Conservation (phyloP, 73 alveolate genomes). For the Tetrahymena thermophila region DNA sequence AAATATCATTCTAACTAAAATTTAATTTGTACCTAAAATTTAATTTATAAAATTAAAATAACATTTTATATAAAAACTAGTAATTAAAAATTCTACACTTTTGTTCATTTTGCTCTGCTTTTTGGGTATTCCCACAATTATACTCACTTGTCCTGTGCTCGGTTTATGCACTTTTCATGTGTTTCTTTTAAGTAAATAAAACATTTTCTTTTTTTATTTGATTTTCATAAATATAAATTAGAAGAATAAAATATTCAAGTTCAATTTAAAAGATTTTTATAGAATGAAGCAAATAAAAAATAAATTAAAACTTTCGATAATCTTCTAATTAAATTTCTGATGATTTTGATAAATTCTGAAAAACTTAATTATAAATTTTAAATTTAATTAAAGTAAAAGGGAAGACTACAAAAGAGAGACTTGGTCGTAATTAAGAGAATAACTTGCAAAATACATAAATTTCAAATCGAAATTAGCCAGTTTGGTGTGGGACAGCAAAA, state of each 20-base stretch:
- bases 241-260: too few relatives aligned
- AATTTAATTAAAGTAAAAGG: slow-evolving; percentile 8
- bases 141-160: slow-evolving; percentile 22
- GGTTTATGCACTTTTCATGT: slow-evolving; percentile 23
- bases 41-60: slow-evolving; percentile 16
- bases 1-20: not conserved
- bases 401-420: slow-evolving; percentile 30
- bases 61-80: not conserved
- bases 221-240: too few relatives aligned
- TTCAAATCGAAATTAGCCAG: not conserved
- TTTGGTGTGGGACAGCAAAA: slow-evolving; percentile 33
- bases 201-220: not conserved
- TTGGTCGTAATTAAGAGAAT: not conserved
- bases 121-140: slow-evolving; percentile 34
- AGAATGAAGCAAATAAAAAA: too few relatives aligned
- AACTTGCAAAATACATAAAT: not conserved
- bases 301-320: not conserved
- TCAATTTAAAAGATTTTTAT: too few relatives aligned
- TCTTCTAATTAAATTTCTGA: not conserved
- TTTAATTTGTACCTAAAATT: too few relatives aligned
- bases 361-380: not conserved
- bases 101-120: slow-evolving; percentile 22
- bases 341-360: not conserved
- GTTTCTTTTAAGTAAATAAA: slow-evolving; percentile 7
- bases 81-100: slow-evolving; percentile 24